Evolutionary conservation across 139 green algal species (phyloP), one percentile per base, ranked within the genome.

Genomic region (Pycnococcus provasolii): DNA sequence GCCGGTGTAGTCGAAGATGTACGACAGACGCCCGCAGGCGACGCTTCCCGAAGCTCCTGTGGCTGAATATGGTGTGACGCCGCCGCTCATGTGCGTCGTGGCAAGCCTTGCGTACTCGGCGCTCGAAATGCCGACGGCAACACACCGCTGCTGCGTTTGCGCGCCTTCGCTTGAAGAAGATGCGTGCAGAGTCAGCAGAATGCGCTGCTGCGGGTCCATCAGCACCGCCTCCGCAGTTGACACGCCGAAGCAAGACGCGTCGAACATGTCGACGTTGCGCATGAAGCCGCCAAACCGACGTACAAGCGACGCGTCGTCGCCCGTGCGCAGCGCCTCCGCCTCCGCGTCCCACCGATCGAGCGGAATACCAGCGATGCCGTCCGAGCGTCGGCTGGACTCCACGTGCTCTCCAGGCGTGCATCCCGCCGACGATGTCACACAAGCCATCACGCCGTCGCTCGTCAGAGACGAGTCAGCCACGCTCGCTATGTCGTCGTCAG

Each of bases 201-300:
- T 62, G 7, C 81, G 70, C 65, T 87, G 81, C 71, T 84, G 77
- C 0, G 80, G 77, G 47, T 87, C 81, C 62, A 87, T 75, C 46
- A 75, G n/a, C 7, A 26, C 9, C 3, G 70, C 70, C 42, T 76
- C 70, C 4, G 45, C 42, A 37, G n/a, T 7, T 3, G 67, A 40
- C 3, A 76, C 41, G 64, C 52, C 42, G 45, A 72, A 73, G n/a
- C 40, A 8, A n/a, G 61, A 13, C 7, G 39, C 6, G 39, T 73
- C 67, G 45, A 73, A 73, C 7, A 55, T 4, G 9, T 72, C 60
- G 8, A 43, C 44, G 4, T 45, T 46, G 13, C 4, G n/a, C 26
- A 73, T 4, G 8, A 57, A 73, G 3, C 61, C 67, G 9, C 61
- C 60, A 66, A 71, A 73, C 13, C 8, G 8, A 45, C 59, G 42